phyloP scores from a whole-genome alignment of 2,329 filamentous ascomycete species.

The Ramularia endophylla region DNA sequence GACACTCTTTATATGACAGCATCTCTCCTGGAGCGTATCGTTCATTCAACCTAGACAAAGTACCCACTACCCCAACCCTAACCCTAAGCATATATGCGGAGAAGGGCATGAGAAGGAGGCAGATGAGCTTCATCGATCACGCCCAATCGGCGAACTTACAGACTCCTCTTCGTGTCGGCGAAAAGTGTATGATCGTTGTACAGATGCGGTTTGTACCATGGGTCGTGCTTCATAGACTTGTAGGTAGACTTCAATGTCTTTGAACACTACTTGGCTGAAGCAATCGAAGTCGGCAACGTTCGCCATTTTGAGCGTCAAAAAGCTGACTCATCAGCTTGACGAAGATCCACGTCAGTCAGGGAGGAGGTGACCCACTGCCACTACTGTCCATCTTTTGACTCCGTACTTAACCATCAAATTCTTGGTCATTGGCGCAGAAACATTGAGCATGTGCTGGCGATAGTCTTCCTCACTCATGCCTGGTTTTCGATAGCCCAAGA shows the following conservation, averaged over 20 bases:
- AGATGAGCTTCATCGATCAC: too few species aligned
- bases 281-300: conserved; percentile 47
- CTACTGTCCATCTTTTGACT: conserved; percentile 1
- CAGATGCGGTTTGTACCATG: conserved; percentile 36
- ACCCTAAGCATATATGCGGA: too few species aligned
- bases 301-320: conserved; percentile 42
- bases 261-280: conserved; percentile 45
- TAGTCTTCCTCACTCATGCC: conserved; percentile 48
- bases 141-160: conserved; percentile 19
- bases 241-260: conserved; percentile 41
- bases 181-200: conserved; percentile 44
- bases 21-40: too few species aligned
- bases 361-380: too few species aligned
- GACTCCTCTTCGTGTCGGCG: conserved; percentile 43
- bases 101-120: too few species aligned
- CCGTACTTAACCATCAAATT: conserved; percentile 44
- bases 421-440: conserved; percentile 42
- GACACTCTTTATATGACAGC: too few species aligned
- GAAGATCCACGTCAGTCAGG: too few species aligned
- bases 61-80: too few species aligned
- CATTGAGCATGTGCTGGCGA: conserved; percentile 41
- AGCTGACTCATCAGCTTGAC: conserved; percentile 37
- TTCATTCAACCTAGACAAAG: too few species aligned
- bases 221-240: conserved; percentile 34
- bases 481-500: conserved; percentile 42